phyloP scores from a whole-genome alignment of 306 rosid species.

The Prunus davidiana region DNA sequence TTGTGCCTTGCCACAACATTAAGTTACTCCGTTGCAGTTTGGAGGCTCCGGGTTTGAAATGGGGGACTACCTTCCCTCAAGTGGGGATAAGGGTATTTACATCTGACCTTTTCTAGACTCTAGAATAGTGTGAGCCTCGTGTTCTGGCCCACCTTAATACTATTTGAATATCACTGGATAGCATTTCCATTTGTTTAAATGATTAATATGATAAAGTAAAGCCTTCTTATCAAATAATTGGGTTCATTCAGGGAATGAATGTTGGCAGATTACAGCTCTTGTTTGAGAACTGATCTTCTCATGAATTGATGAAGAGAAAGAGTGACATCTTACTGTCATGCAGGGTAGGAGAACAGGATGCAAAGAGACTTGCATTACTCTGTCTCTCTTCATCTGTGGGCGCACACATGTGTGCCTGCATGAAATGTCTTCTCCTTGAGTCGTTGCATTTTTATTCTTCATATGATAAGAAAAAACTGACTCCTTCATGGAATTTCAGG shows the following conservation, averaged over 20 bases:
- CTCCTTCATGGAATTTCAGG: constrained; percentile 49
- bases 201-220: not conserved
- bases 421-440: not conserved
- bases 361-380: not conserved
- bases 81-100: not conserved
- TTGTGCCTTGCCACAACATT: not conserved
- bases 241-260: too few species aligned
- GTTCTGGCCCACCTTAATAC: not conserved
- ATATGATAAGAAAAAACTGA: constrained; percentile 15
- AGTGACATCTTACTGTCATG: not conserved
- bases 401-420: not conserved
- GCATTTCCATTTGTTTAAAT: not conserved
- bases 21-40: not conserved
- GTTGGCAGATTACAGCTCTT: not conserved
- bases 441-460: not conserved
- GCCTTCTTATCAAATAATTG: too few species aligned
- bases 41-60: not conserved
- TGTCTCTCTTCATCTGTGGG: not conserved
- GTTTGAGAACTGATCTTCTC: not conserved
- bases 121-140: not conserved
- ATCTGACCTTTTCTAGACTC: not conserved
- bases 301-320: not conserved
- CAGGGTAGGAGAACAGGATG: not conserved
- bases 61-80: not conserved
- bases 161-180: not conserved